Evolutionary conservation across 1,139 yeast genomes (phyloP).

Genomic region (Kurtzmaniella quercitrusa): DNA sequence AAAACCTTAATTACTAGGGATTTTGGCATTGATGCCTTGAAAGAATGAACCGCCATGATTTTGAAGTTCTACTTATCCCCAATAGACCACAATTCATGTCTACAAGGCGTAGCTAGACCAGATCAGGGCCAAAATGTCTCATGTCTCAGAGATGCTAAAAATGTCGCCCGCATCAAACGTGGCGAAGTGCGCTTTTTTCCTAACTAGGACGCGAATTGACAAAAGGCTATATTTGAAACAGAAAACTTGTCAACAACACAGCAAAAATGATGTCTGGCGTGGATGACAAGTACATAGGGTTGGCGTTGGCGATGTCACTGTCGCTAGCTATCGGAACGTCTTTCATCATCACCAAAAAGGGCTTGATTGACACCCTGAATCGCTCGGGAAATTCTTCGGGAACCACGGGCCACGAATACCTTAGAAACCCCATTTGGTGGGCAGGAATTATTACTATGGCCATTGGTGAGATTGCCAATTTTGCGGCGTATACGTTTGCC

Average conservation of each 20-base stretch:
- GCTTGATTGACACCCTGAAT: conserved; percentile 68
- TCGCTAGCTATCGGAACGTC: conserved; percentile 89
- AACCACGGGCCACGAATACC: conserved; percentile 70
- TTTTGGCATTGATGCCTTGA: no score
- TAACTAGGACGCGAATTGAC: conserved; percentile 1
- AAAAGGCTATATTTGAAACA: neutral
- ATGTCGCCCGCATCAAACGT: no score
- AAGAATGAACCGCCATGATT: no score
- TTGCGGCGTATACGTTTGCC: conserved; percentile 94
- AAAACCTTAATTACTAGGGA: no score
- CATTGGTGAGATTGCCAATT: conserved; percentile 85
- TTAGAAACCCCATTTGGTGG: conserved; percentile 91
- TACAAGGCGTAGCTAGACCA: no score
- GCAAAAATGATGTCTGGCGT: conserved; percentile 15
- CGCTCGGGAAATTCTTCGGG: conserved; percentile 54
- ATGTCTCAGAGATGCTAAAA: no score
- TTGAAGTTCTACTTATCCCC: no score
- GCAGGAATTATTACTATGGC: conserved; percentile 93
- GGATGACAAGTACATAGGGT: conserved; percentile 86
- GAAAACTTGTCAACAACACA: neutral
- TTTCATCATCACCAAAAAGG: conserved; percentile 85
- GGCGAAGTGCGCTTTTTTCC: neutral
- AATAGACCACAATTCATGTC: no score
- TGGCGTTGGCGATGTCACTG: conserved; percentile 82
- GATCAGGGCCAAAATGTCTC: no score